Evolutionary conservation across 2,329 filamentous ascomycete genomes (phyloP).

Genomic region (Aspergillus sp.): DNA sequence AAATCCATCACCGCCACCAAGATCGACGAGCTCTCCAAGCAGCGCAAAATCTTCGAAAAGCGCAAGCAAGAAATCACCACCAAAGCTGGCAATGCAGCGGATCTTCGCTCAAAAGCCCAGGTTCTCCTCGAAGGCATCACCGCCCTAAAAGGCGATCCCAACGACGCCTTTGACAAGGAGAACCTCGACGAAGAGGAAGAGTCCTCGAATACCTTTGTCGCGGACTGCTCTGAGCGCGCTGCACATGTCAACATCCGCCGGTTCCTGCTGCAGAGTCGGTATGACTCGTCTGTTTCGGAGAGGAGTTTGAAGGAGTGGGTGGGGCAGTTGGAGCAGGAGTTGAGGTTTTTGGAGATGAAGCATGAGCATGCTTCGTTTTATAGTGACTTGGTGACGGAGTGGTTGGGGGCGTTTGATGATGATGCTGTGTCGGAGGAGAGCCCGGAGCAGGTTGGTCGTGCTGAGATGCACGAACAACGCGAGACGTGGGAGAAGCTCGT

Average conservation of each 20-base stretch:
- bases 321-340: constrained; percentile 40
- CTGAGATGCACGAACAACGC: constrained; percentile 51
- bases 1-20: constrained; percentile 54
- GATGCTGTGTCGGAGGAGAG: constrained; percentile 16
- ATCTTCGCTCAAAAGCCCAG: constrained; percentile 27
- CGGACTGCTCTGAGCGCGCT: constrained; percentile 17
- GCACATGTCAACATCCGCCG: constrained; percentile 43
- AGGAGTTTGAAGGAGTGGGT: constrained; percentile 45
- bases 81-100: constrained; percentile 21
- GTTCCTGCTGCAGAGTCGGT: constrained; percentile 50
- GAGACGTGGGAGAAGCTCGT: constrained; percentile 53
- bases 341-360: constrained; percentile 49
- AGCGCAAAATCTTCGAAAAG: constrained; percentile 46
- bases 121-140: constrained; percentile 34
- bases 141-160: constrained; percentile 31
- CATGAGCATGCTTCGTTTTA: constrained; percentile 56
- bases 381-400: constrained; percentile 51
- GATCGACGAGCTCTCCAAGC: constrained; percentile 52
- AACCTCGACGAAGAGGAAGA: constrained; percentile 19
- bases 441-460: constrained; percentile 42
- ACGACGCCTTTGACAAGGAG: constrained; percentile 31
- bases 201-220: constrained; percentile 4
- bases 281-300: constrained; percentile 51
- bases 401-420: constrained; percentile 39
- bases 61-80: constrained; percentile 41